Base-by-base conservation (phyloP, 345 rosid species). In the Euphorbia lathyris region DNA sequence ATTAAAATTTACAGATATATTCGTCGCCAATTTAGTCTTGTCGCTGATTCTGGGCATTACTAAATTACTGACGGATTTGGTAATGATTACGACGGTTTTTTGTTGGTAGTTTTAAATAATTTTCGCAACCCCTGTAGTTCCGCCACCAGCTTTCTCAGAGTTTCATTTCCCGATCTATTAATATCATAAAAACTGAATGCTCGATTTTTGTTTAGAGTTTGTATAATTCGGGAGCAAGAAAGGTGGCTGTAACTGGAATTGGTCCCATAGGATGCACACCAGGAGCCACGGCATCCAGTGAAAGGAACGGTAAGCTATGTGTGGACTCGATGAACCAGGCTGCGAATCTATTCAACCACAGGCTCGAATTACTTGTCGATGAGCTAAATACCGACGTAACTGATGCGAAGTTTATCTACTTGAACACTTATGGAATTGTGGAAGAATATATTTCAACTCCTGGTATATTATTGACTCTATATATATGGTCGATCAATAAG, bases 211-310 rank as follows among this genome's bases (percentile, higher is more conserved):
- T 32, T 29, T 12, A 76, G 79, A 53, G 27, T 14, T 43, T 76
- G 57, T 66, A 76, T 36, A 40, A 61, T 8, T 50, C 4, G 20
- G 79, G 79, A 50, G 79, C 75, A 66, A 76, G 79, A 64, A 76
- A 58, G 63, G 34, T 71, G 56, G 75, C 67, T 6, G 17, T 76
- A 68, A 71, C 57, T 13, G 79, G 68, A 22, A 57, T 70, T 19
- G 68, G 53, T 14, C 71, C 63, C 0, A 59, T 71, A 8, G 72
- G 79, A 1, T 76, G 79, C 50, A 61, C 66, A 11, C 75, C 79
- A 47, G 8, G 48, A 30, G 61, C 75, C 12, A 64, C 34, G 1
- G 32, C 66, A 13, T 26, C 48, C 0, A 23, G 50, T 11, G 52
- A 43, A 36, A 76, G 58, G 6, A 32, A 66, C 0, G 68, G 68